phyloP scores from a whole-genome alignment of 371 early-diverging fungal genomes.

The Mucor lusitanicus region DNA sequence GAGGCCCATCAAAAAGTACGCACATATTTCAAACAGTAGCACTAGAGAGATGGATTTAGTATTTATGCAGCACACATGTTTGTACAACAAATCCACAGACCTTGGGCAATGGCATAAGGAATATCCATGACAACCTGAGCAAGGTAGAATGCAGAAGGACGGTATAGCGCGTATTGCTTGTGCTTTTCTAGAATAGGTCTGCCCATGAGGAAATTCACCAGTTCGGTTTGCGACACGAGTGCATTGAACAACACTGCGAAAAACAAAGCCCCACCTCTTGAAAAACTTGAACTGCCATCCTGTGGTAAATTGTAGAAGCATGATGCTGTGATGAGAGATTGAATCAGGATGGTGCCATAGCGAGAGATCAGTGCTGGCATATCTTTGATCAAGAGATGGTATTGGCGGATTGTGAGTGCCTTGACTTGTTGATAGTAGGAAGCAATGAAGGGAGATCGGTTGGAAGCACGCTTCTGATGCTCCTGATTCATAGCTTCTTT shows the following conservation, averaged over 20 bases:
- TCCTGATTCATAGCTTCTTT: slow-evolving; percentile 53
- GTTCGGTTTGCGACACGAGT: slow-evolving; percentile 53
- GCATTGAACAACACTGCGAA: slow-evolving; percentile 65
- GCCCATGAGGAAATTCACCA: slow-evolving; percentile 54
- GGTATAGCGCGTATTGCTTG: slow-evolving; percentile 66
- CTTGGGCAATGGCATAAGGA: slow-evolving; percentile 31
- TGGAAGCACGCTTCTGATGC: slow-evolving; percentile 58
- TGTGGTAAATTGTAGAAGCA: slow-evolving; percentile 62
- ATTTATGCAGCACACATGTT: background rate
- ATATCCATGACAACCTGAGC: slow-evolving; percentile 56
- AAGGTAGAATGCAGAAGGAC: slow-evolving; percentile 63
- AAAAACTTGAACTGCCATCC: slow-evolving; percentile 49
- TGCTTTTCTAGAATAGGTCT: slow-evolving; percentile 69
- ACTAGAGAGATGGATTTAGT: slow-evolving; percentile 9
- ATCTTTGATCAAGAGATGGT: slow-evolving; percentile 56
- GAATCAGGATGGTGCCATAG: slow-evolving; percentile 58
- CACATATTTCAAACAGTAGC: slow-evolving; percentile 52
- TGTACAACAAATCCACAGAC: background rate
- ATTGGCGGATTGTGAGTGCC: slow-evolving; percentile 63
- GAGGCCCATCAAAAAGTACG: slow-evolving; percentile 65
- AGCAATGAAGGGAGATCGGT: slow-evolving; percentile 59
- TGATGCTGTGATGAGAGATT: slow-evolving; percentile 71
- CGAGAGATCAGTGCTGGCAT: slow-evolving; percentile 54
- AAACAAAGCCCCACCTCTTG: slow-evolving; percentile 73
- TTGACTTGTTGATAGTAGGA: slow-evolving; percentile 64